Evolutionary conservation across 495 filamentous ascomycete species (phyloP), one percentile per base, ranked within the genome.

Genomic region (Pseudevernia furfuracea): DNA sequence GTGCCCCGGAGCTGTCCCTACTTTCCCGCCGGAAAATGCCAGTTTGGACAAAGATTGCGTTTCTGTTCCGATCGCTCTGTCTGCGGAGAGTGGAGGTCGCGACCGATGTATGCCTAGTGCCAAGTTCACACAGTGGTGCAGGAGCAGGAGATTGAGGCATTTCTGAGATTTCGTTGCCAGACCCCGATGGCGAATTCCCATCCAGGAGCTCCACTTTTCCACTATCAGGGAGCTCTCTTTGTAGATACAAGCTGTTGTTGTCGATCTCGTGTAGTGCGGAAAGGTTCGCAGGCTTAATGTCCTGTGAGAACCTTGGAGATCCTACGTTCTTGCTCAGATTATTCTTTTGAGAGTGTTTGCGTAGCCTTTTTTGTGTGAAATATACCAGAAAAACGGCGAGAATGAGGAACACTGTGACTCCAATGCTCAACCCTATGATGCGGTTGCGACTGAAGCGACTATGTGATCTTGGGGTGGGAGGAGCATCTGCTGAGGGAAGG

Each of bases 371-470:
- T n/a, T 32, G 25, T 3, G 6, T 38, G 10, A 36, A 57, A 52
- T 19, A 55, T 36, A 56, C 15, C 3, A 61, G 25, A 14, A 61
- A 19, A 19, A 46, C 37, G n/a, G 61, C 21, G 4, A 66, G 38
- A 0, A 46, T 12, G 19, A 61, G 30, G 9, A 62, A 30, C 8
- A 17, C 34, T 41, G 48, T 28, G 11, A 25, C 14, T 58, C 59
- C 64, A 28, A 61, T n/a, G 37, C 25, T 57, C 34, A 49, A 15
- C 23, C 64, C 58, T 39, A 61, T 58, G 5, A 61, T 46, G 21
- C 36, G 21, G 12, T 46, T 48, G 7, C 30, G 58, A 38, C 39
- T 57, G 25, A 56, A 1, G 32, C 32, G 48, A 36, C 4, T 52
- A 37, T 55, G 52, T 55, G 46, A 48, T 32, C 7, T 23, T 25